phyloP scores from a whole-genome alignment of 176 grass and related monocot species.

The Avena eriantha region DNA sequence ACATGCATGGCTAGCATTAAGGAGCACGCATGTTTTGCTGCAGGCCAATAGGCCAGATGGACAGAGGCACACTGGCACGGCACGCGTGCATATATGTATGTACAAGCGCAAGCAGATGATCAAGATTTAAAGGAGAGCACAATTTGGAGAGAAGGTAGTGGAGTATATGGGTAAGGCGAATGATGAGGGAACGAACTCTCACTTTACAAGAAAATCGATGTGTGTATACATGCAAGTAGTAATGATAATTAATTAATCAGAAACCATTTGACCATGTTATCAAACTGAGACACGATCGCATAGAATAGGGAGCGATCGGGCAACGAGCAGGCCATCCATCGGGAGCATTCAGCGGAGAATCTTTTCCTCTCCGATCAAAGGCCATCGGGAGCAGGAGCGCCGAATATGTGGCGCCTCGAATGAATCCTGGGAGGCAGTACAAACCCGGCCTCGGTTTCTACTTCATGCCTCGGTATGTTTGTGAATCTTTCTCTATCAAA shows the following conservation, averaged over 20 bases:
- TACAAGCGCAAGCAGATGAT: no score
- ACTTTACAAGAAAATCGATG: neutral
- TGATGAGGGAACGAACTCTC: no score
- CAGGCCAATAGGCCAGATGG: no score
- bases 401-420: slow-evolving; percentile 60
- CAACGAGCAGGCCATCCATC: neutral
- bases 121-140: no score
- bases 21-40: no score
- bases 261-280: neutral
- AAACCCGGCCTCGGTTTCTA: neutral
- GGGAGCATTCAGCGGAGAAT: slow-evolving; percentile 24
- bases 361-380: slow-evolving; percentile 25
- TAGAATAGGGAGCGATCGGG: slow-evolving; percentile 28
- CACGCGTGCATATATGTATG: no score
- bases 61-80: no score
- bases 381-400: slow-evolving; percentile 52
- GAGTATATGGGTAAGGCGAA: no score
- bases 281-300: neutral
- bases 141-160: no score
- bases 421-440: slow-evolving; percentile 45
- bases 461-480: neutral
- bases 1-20: no score
- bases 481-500: neutral
- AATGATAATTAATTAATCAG: neutral
- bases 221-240: neutral